Evolutionary conservation across 768 basidiomycete genomes (phyloP), one percentile per base, ranked within the genome.

Genomic region (Dacryopinax primogenitus): DNA sequence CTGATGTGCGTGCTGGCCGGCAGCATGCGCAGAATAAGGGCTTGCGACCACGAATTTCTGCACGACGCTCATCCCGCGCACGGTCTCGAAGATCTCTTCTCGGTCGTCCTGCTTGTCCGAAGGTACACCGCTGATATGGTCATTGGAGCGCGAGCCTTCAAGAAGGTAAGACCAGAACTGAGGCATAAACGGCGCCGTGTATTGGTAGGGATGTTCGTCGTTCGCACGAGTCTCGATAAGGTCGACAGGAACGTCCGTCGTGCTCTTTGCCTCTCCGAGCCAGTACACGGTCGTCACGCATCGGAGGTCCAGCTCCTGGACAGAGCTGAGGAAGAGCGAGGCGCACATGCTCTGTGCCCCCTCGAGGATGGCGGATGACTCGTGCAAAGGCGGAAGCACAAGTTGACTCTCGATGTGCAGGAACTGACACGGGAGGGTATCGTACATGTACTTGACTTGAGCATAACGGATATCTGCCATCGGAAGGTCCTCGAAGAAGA

Each of bases 341-440:
- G 33, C 62, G 63, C 44, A 23, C 23, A 61, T 4, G 1, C 23
- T 63, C 21, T 28, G 34, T n/a, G 33, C 61, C 28, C 41, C 45
- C 45, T 66, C 66, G 23, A 44, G n/a, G 26, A 30, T 26, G 2
- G 69, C 30, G 26, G 51, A 58, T 13, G 51, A 58, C 30, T 58
- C 51, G 51, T 58, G 51, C 51, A 58, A 18, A 13, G 51, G 51
- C 7, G 51, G 71, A 23, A 70, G 34, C 44, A 63, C 62, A 36
- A 71, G 64, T 41, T 64, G 41, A 63, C 69, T 36, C 16, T 67
- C 62, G 51, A 67, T 41, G 66, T 71, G 68, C 12, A 71, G 62
- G 68, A 70, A 71, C 58, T 69, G 69, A 63, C 69, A 71, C 16
- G 69, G 67, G 15, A 69, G 66, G 44, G 65, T 63, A 62, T 70